Percentiles rank a stretch among this genome's conserved stretches.
Conservation (phyloP, 805 yeast species). For the Suhomyces canberraensis region DNA sequence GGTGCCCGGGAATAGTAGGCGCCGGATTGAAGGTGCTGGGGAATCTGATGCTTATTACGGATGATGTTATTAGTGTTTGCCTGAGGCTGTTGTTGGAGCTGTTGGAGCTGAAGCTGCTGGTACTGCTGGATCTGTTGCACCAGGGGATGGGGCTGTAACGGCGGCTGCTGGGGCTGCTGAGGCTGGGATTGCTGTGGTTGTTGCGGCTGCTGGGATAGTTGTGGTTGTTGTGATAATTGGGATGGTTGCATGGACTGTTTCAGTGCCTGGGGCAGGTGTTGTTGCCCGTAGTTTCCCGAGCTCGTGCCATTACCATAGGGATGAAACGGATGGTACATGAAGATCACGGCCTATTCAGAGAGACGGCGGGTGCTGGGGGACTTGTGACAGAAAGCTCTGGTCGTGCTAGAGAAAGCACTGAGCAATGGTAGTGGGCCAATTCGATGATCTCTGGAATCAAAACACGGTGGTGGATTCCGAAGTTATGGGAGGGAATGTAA, state of each 20-base stretch:
- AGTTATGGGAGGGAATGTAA: not conserved
- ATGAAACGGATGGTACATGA: no score
- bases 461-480: no score
- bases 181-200: slow-evolving; percentile 4
- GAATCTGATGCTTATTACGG: slow-evolving; percentile 1
- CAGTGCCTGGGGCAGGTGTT: not conserved
- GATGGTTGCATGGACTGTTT: no score
- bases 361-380: no score
- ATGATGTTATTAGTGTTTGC: not conserved
- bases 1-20: slow-evolving; percentile 3
- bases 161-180: slow-evolving; percentile 4
- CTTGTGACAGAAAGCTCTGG: no score
- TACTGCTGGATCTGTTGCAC: slow-evolving; percentile 4
- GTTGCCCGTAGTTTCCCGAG: no score
- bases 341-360: no score
- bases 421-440: not conserved
- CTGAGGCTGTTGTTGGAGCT: not conserved
- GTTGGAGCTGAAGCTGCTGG: slow-evolving; percentile 13
- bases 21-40: slow-evolving; percentile 5
- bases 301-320: no score
- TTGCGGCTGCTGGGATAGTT: slow-evolving; percentile 2
- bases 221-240: not conserved
- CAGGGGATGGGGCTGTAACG: slow-evolving; percentile 1
- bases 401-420: no score
- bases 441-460: no score